Percentiles rank a stretch among this genome's conserved stretches.
Conservation (phyloP, 768 basidiomycete species). For the Auricularia auricula-judae region DNA sequence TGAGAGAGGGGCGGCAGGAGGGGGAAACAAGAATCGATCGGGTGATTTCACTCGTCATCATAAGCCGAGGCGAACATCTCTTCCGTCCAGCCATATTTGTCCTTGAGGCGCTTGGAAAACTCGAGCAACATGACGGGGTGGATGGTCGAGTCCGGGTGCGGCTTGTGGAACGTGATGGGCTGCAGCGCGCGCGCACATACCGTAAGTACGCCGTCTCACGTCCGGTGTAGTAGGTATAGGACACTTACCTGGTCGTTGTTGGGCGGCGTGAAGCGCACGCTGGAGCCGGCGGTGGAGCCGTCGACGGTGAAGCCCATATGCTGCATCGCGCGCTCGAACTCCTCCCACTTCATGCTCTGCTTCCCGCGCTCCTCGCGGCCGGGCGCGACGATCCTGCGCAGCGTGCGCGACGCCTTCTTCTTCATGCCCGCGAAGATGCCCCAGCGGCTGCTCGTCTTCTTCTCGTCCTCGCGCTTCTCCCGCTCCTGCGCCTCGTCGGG, state of each 20-base stretch:
- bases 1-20: too few species aligned
- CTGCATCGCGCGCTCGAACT: slow-evolving; percentile 60
- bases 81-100: slow-evolving; percentile 55
- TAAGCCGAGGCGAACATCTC: slow-evolving; percentile 24
- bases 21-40: too few species aligned
- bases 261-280: slow-evolving; percentile 74
- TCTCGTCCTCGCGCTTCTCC: slow-evolving; percentile 25
- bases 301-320: slow-evolving; percentile 70
- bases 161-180: slow-evolving; percentile 71
- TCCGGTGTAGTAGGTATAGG: slow-evolving; percentile 21
- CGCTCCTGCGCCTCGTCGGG: slow-evolving; percentile 30
- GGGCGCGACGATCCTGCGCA: neutral
- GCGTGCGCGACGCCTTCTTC: slow-evolving; percentile 19
- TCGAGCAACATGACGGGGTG: slow-evolving; percentile 36
- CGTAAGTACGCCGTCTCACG: neutral
- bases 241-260: slow-evolving; percentile 34
- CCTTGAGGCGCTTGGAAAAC: slow-evolving; percentile 47
- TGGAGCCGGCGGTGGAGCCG: slow-evolving; percentile 69
- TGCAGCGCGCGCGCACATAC: slow-evolving; percentile 15
- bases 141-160: slow-evolving; percentile 65
- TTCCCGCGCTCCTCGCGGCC: slow-evolving; percentile 35
- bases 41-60: neutral
- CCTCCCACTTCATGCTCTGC: slow-evolving; percentile 65
- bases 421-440: slow-evolving; percentile 13
- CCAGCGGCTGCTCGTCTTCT: slow-evolving; percentile 45